Evolutionary conservation across 768 basidiomycete genomes (phyloP), one percentile per base, ranked within the genome.

Genomic region (Leccinum pellstonianum): DNA sequence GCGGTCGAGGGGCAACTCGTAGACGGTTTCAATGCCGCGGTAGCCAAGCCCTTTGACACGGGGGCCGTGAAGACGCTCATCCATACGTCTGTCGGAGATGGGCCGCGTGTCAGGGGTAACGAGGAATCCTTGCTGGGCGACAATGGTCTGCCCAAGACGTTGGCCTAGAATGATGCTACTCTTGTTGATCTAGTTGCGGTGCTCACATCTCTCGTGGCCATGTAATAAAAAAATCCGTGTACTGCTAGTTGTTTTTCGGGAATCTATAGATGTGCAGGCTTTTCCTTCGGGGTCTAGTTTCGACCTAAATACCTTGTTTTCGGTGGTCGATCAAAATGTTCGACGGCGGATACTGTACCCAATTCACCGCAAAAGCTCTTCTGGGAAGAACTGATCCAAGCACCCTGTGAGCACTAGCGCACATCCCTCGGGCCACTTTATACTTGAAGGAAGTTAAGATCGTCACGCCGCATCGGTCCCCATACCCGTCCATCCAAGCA

Each of bases 11-110:
- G 84, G 5, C 77, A 74, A 57, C 67, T 88, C 5, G 77, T 87
- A 0, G 76, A 81, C 7, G 91, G 91, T 2, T 96, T 97, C 79
- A 91, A 96, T 70, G 77, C 77, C 37, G 82, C 77, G 43, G 92
- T 95, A 3, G 88, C 90, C 37, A 87, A 87, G 73, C 80, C 77
- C 52, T 92, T 86, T 70, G 83, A 81, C 17, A 77, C 82, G 8
- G 95, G 91, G 1, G 86, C 90, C 2, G 93, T 98, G 43, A 93
- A 93, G 75, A 80, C 86, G 4, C 80, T 98, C 70, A 98, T 98
- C 55, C 94, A 96, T 74, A 98, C 96, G 9, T 79, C 82, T 49
- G 92, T 98, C 8, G 96, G 96, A 1, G 95, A 94, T 68, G 95
- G 96, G 0, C 96, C 96, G 0, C 81, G 90, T 63, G 83, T 84